Evolutionary conservation across 2,329 filamentous ascomycete species (phyloP).

Genomic region (Exophiala bonariae): DNA sequence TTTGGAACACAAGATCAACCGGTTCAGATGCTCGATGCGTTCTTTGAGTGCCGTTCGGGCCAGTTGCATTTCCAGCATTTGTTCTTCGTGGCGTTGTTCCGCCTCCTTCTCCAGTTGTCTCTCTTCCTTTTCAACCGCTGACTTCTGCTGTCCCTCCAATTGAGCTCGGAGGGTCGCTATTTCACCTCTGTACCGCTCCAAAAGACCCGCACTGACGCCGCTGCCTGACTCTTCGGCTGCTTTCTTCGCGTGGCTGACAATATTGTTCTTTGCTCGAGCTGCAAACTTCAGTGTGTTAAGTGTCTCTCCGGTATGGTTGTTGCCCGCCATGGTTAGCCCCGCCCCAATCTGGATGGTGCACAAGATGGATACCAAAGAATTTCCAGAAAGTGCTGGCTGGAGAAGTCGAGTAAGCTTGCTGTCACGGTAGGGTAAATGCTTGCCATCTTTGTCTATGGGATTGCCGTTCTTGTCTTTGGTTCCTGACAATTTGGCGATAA

Average conservation of each 20-base stretch:
- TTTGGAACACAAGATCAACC: conserved; percentile 91
- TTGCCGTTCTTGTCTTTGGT: conserved; percentile 80
- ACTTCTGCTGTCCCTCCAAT: conserved; percentile 78
- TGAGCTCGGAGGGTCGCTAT: conserved; percentile 79
- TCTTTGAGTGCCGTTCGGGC: conserved; percentile 94
- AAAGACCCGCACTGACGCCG: conserved; percentile 62
- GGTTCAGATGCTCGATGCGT: conserved; percentile 93
- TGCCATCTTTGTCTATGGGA: conserved; percentile 74
- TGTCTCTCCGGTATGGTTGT: conserved; percentile 80
- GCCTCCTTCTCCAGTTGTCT: conserved; percentile 76
- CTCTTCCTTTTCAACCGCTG: conserved; percentile 61
- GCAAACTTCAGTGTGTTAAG: conserved; percentile 97
- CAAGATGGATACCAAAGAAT: conserved; percentile 93
- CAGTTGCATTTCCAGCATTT: conserved; percentile 98
- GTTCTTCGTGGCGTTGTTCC: conserved; percentile 86
- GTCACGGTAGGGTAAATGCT: conserved; percentile 94
- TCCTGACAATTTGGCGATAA: conserved; percentile 89
- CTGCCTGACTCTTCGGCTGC: conserved; percentile 83
- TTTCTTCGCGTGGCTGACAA: conserved; percentile 93
- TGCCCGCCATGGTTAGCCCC: conserved; percentile 69
- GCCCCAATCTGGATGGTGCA: conserved; percentile 93
- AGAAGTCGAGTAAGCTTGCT: conserved; percentile 93
- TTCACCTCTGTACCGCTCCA: conserved; percentile 92
- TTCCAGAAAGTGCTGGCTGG: conserved; percentile 87
- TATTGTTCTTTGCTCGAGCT: conserved; percentile 94